Percentiles rank a stretch among this genome's conserved stretches.
These are phyloP conservation scores for Apiospora kogelbergensis DNA, from an alignment of 2,329 filamentous ascomycete genomes.

Conservation along the genomic window DNA sequence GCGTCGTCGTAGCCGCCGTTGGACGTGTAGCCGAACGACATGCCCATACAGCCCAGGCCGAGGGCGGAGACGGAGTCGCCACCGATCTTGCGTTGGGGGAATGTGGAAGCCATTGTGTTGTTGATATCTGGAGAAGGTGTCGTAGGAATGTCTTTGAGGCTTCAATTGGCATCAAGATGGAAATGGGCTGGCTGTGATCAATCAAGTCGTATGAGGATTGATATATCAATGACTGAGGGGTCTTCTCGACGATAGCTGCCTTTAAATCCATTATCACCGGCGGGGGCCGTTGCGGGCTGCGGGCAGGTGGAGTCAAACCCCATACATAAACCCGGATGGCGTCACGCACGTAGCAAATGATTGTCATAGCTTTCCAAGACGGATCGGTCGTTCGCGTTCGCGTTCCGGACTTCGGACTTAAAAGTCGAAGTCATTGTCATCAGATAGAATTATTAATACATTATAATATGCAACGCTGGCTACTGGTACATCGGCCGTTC, in stretches of 20 bases:
- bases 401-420: neutral
- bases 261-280: neutral
- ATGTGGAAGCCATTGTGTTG: slow-evolving; percentile 25
- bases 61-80: slow-evolving; percentile 40
- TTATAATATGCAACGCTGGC: neutral
- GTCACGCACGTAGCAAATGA: neutral
- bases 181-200: neutral
- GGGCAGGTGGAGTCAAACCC: neutral
- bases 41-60: slow-evolving; percentile 49
- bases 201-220: neutral
- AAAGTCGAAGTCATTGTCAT: neutral
- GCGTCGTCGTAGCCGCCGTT: slow-evolving; percentile 27
- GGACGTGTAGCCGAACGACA: slow-evolving; percentile 33
- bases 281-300: neutral
- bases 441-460: neutral
- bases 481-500: neutral
- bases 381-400: neutral
- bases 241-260: neutral
- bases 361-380: neutral
- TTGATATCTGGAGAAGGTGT: neutral
- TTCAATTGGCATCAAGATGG: neutral
- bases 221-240: neutral
- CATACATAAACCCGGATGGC: slow-evolving; percentile 3
- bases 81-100: slow-evolving; percentile 40
- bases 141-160: neutral